phyloP scores from a whole-genome alignment of 345 rosid genomes.

The Euphorbia peplus region DNA sequence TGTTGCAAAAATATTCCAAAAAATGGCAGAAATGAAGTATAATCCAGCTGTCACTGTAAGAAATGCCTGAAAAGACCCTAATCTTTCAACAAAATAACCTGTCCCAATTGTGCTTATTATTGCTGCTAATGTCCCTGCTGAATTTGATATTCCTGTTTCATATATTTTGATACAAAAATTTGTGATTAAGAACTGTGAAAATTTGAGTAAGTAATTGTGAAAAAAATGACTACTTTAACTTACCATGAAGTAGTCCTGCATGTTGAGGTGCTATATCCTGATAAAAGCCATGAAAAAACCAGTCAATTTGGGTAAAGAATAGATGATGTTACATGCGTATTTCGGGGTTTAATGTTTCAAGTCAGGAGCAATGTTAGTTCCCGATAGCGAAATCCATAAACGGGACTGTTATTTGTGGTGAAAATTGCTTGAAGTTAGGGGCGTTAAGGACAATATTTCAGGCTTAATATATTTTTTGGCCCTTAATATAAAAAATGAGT shows the following conservation, averaged over 20 bases:
- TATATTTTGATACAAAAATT: no score
- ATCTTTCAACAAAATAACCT: conserved; percentile 84
- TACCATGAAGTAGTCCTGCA: conserved; percentile 91
- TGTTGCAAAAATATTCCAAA: conserved; percentile 69
- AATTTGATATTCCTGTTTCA: conserved; percentile 65
- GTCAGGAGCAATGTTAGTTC: no score
- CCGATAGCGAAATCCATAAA: no score
- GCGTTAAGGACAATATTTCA: no score
- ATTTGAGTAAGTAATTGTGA: not conserved
- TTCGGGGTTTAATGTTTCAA: conserved; percentile 3
- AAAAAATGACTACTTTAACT: not conserved
- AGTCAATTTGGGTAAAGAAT: not conserved
- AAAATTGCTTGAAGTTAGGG: no score
- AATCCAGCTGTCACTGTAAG: conserved; percentile 72
- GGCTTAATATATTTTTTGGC: no score
- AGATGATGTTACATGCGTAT: conserved; percentile 66
- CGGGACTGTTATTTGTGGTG: no score
- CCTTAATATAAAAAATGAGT: no score
- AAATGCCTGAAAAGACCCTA: conserved; percentile 90
- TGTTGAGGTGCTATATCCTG: conserved; percentile 95
- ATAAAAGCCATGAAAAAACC: not conserved
- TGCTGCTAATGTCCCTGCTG: conserved; percentile 91
- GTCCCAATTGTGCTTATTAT: conserved; percentile 93
- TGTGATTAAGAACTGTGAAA: not conserved
- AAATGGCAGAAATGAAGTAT: conserved; percentile 64